phyloP scores from a whole-genome alignment of 441 rosid species.

The Adansonia madagascariensis region DNA sequence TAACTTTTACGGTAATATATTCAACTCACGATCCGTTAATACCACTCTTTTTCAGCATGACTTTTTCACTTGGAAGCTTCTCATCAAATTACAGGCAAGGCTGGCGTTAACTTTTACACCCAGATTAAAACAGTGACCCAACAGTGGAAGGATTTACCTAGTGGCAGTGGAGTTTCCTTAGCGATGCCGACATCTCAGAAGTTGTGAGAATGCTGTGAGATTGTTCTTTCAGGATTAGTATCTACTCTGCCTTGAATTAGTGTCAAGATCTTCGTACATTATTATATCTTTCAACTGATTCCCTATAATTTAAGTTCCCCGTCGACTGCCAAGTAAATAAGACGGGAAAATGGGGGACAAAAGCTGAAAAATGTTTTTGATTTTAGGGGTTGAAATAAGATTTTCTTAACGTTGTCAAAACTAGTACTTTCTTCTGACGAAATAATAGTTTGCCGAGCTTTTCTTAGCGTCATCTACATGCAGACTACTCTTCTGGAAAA shows the following conservation, averaged over 20 bases:
- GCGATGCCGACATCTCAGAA: slow-evolving; percentile 96
- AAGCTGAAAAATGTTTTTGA: neutral
- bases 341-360: neutral
- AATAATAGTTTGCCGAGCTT: neutral
- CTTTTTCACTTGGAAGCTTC: neutral
- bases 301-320: neutral
- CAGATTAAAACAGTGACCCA: slow-evolving; percentile 91
- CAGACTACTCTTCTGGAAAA: no score
- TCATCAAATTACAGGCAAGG: slow-evolving; percentile 64
- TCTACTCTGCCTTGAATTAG: slow-evolving; percentile 29
- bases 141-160: slow-evolving; percentile 89
- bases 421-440: neutral
- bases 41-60: slow-evolving; percentile 9
- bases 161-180: slow-evolving; percentile 63
- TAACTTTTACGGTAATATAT: slow-evolving; percentile 76
- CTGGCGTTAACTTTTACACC: slow-evolving; percentile 87
- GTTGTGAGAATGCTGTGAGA: slow-evolving; percentile 27
- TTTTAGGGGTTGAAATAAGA: neutral
- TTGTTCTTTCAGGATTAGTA: neutral
- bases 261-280: neutral
- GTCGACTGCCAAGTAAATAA: neutral
- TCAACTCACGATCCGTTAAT: neutral
- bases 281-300: slow-evolving; percentile 9
- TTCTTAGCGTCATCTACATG: neutral
- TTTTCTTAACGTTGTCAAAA: neutral